Conservation (phyloP, 2,329 filamentous ascomycete species). For the Ceratocystis albifundus region DNA sequence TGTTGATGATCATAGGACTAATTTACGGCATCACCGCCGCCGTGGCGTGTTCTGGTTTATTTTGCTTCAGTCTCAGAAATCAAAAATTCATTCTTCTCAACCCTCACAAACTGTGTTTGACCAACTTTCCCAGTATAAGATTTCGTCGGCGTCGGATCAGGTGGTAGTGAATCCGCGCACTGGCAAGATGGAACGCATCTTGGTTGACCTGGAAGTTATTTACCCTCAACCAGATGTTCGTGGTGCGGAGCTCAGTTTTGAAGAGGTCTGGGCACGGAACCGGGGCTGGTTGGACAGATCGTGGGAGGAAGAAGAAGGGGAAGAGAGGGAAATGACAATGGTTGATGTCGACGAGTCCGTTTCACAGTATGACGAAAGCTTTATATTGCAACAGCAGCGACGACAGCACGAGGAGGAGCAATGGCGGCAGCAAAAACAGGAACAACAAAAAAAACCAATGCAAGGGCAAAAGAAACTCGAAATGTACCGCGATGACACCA, state of each 20-base stretch:
- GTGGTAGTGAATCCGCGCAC: slow-evolving; percentile 71
- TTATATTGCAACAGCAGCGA: slow-evolving; percentile 10
- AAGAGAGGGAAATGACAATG: slow-evolving; percentile 31
- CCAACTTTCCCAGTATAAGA: slow-evolving; percentile 53
- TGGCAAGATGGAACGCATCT: slow-evolving; percentile 74
- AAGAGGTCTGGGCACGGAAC: slow-evolving; percentile 72
- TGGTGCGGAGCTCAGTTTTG: slow-evolving; percentile 72
- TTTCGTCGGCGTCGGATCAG: slow-evolving; percentile 62
- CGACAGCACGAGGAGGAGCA: not conserved
- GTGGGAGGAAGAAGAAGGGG: slow-evolving; percentile 39
- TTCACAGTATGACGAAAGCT: slow-evolving; percentile 20
- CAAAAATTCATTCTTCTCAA: slow-evolving; percentile 26
- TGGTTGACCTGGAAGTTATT: slow-evolving; percentile 72
- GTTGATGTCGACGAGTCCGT: slow-evolving; percentile 13
- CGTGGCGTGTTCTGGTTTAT: slow-evolving; percentile 30
- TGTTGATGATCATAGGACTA: slow-evolving; percentile 97
- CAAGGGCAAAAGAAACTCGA: slow-evolving; percentile 16
- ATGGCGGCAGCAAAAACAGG: not conserved
- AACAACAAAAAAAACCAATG: not conserved
- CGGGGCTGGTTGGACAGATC: slow-evolving; percentile 55
- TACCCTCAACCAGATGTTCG: slow-evolving; percentile 67
- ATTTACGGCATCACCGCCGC: slow-evolving; percentile 42
- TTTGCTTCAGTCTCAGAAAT: slow-evolving; percentile 44
- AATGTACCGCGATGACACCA: slow-evolving; percentile 11
- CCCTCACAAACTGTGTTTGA: slow-evolving; percentile 19